These are phyloP conservation scores for Bombardia bombarda DNA, from an alignment of 495 filamentous ascomycete species.

Conservation along the genomic window DNA sequence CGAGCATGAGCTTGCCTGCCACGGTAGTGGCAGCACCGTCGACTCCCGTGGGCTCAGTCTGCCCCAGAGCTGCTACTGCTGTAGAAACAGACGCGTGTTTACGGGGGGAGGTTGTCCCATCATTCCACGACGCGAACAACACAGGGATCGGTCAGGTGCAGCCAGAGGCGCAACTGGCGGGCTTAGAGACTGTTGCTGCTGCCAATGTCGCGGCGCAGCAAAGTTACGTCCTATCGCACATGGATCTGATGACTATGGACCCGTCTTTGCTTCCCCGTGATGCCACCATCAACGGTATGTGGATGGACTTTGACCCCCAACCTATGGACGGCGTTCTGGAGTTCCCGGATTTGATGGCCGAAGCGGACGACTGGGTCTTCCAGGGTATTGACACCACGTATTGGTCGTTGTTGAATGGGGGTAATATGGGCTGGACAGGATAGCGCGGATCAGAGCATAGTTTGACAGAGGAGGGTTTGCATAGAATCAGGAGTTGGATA, in stretches of 20 bases:
- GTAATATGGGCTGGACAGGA: slow-evolving; percentile 1
- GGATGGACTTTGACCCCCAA: slow-evolving; percentile 25
- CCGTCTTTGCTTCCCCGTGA: slow-evolving; percentile 1
- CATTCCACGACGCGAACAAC: too few species aligned
- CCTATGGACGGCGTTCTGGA: slow-evolving; percentile 8
- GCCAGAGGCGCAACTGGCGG: neutral
- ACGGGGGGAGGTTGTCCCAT: too few species aligned
- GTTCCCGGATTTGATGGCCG: slow-evolving; percentile 21
- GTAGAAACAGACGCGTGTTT: too few species aligned
- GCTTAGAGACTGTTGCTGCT: neutral
- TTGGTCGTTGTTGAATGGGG: slow-evolving; percentile 17
- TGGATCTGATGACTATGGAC: slow-evolving; percentile 4
- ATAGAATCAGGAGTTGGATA: too few species aligned
- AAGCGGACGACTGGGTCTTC: slow-evolving; percentile 35
- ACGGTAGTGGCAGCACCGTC: too few species aligned
- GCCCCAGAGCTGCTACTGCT: neutral
- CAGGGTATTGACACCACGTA: slow-evolving; percentile 33
- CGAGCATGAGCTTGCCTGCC: slow-evolving; percentile 8
- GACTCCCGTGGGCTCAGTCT: neutral
- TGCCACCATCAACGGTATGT: slow-evolving; percentile 15
- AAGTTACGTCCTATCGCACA: neutral
- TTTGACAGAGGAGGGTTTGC: too few species aligned
- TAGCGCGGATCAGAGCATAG: too few species aligned
- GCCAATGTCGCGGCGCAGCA: neutral
- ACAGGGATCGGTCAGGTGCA: too few species aligned